Evolutionary conservation across 805 yeast genomes (phyloP).

Genomic region (Hanseniaspora guilliermondii): DNA sequence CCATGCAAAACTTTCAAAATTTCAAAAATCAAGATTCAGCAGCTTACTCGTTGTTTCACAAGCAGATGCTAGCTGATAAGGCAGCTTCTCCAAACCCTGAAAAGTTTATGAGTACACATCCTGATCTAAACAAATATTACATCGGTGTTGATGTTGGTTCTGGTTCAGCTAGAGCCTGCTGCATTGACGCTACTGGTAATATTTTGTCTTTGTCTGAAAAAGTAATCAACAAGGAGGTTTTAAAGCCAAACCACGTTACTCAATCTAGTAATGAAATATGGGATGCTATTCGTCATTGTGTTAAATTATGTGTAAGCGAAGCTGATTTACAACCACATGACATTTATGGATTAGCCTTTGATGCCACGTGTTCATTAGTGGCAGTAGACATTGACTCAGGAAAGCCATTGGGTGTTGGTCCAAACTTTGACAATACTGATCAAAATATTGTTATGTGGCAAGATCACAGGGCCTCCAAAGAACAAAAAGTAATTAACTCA

Average conservation of each 20-base stretch:
- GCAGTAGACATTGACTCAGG: conserved; percentile 56
- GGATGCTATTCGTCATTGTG: conserved; percentile 76
- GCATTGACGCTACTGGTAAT: conserved; percentile 72
- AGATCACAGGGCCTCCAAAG: conserved; percentile 89
- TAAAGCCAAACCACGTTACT: conserved; percentile 61
- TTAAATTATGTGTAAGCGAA: conserved; percentile 58
- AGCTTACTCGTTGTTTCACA: conserved; percentile 9
- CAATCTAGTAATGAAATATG: conserved; percentile 88
- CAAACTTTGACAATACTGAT: conserved; percentile 57
- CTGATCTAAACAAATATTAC: conserved; percentile 28
- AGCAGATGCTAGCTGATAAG: conserved; percentile 7
- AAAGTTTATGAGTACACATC: not conserved
- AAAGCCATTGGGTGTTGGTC: conserved; percentile 79
- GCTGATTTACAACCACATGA: conserved; percentile 55
- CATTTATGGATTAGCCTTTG: conserved; percentile 85
- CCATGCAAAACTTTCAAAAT: not conserved
- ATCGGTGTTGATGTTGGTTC: conserved; percentile 95
- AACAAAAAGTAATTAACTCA: conserved; percentile 68
- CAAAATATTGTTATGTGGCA: conserved; percentile 92
- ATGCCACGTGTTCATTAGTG: conserved; percentile 92
- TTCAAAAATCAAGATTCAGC: conserved; percentile 1
- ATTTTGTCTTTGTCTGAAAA: conserved; percentile 69
- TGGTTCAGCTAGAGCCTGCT: conserved; percentile 90
- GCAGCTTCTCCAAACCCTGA: conserved; percentile 6
- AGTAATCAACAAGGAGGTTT: conserved; percentile 63